Evolutionary conservation across 257 asterid species (phyloP).

Genomic region (Solanum pimpinellifolium): DNA sequence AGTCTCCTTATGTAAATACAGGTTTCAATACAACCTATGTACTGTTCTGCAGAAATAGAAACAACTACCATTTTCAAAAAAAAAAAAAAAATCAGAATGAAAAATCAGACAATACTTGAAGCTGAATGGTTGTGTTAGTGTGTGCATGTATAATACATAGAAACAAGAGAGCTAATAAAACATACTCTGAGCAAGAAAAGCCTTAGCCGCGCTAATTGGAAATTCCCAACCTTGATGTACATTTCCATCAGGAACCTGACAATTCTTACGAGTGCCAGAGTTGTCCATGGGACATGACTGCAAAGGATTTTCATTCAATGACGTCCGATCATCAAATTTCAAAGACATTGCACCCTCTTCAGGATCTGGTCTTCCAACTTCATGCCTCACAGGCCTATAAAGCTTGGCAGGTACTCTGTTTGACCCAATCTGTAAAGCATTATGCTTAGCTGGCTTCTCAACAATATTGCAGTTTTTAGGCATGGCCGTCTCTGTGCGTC

Average conservation of each 20-base stretch:
- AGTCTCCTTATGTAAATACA: too few species aligned
- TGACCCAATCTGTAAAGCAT: slow-evolving; percentile 13
- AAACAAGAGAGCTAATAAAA: neutral
- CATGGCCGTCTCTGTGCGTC: slow-evolving; percentile 16
- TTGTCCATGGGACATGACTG: slow-evolving; percentile 17
- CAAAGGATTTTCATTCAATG: slow-evolving; percentile 23
- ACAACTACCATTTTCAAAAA: too few species aligned
- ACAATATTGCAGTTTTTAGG: slow-evolving; percentile 19
- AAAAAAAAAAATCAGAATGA: neutral
- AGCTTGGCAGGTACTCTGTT: slow-evolving; percentile 15
- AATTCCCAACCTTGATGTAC: slow-evolving; percentile 21
- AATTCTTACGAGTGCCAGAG: slow-evolving; percentile 5
- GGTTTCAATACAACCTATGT: too few species aligned
- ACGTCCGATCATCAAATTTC: slow-evolving; percentile 19
- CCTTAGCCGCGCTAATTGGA: slow-evolving; percentile 34
- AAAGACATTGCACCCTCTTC: slow-evolving; percentile 11
- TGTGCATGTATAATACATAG: neutral
- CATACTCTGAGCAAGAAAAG: slow-evolving; percentile 65
- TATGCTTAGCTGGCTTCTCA: slow-evolving; percentile 18
- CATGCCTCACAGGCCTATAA: slow-evolving; percentile 45
- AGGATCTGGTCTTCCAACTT: slow-evolving; percentile 16
- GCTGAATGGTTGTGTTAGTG: neutral
- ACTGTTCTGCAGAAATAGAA: too few species aligned
- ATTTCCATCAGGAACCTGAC: slow-evolving; percentile 15
- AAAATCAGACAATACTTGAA: neutral